Conservation (phyloP, 306 rosid species). For the Cicer judaicum region DNA sequence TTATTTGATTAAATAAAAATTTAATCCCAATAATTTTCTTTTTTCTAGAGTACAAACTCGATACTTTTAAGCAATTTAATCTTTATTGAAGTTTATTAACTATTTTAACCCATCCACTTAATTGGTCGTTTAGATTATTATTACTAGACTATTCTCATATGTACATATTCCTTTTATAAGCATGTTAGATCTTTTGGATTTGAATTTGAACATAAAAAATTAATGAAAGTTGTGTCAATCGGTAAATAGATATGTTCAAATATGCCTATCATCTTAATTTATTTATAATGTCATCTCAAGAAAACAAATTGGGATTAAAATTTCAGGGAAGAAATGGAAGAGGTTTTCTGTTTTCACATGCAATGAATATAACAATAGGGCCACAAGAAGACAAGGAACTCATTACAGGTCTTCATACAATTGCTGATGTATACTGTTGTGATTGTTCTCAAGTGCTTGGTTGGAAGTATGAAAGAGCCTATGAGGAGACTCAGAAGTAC, state of each 20-base stretch:
- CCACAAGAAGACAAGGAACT: constrained; percentile 55
- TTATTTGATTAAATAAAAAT: too few relatives aligned
- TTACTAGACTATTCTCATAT: neutral
- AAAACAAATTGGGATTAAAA: constrained; percentile 8
- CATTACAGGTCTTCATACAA: constrained; percentile 60
- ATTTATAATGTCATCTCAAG: neutral
- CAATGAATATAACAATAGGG: constrained; percentile 47
- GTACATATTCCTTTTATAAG: neutral
- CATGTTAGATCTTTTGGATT: too few relatives aligned
- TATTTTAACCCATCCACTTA: too few relatives aligned
- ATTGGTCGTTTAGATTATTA: neutral
- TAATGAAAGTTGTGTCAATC: too few relatives aligned
- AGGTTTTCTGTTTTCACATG: constrained; percentile 67
- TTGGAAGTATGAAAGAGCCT: constrained; percentile 73
- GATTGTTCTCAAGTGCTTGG: constrained; percentile 64
- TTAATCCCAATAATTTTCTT: too few relatives aligned
- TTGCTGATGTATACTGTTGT: constrained; percentile 60
- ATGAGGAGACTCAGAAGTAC: constrained; percentile 55
- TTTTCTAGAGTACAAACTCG: too few relatives aligned
- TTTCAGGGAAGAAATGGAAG: constrained; percentile 74
- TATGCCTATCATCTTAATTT: too few relatives aligned
- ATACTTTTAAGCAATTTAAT: too few relatives aligned
- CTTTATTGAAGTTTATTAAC: too few relatives aligned
- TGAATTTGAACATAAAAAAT: too few relatives aligned
- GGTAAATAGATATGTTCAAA: too few relatives aligned